Base-by-base conservation (phyloP, 345 rosid genomes). In the Gossypium rotundifolium region DNA sequence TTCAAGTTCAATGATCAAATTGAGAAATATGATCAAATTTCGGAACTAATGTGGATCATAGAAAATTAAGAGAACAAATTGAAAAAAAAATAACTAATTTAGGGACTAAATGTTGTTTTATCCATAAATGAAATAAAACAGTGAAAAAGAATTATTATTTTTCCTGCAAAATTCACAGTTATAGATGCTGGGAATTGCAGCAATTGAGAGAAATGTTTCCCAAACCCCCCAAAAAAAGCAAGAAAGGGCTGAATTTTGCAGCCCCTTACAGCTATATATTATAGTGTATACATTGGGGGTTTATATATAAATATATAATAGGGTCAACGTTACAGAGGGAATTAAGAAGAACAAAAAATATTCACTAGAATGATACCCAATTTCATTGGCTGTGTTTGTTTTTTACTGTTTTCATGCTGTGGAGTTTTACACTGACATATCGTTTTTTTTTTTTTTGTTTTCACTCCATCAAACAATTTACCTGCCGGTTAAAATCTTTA, bases 51-150 rank as follows among this genome's bases (percentile, higher is more conserved):
- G 7, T 33, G 40, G 40, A 33, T 1, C 7, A 33, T 5, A 5
- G 40, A 33, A 4, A 33, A 33, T 33, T 33, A 4, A 5, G 7
- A 1, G 40, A 33, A 4, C 40, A 33, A 33, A 5, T 5, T 5
- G 40, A 33, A 5, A 5, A 33, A 33, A 33, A 33, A 0, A 3
- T 29, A 33, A 4, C 40, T 4, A 33, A 33, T 33, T 33, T 33
- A 33, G 40, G 40, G 40, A 5, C 40, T 33, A 5, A 5, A 33
- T 33, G 1, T 33, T 33, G 7, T 33, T 33, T 33, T 33, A 5
- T 33, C 40, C 40, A 33, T 33, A 70, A 58, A 70, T 25, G 52
- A 68, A 71, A 29, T 11, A 23, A 76, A 80, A 63, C 83, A 73
- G 75, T 46, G 38, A 46, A 73, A 76, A 61, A 18, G 75, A 80